Evolutionary conservation across 2,329 filamentous ascomycete species (phyloP), one percentile per base, ranked within the genome.

Genomic region (Fusarium incarnatum): DNA sequence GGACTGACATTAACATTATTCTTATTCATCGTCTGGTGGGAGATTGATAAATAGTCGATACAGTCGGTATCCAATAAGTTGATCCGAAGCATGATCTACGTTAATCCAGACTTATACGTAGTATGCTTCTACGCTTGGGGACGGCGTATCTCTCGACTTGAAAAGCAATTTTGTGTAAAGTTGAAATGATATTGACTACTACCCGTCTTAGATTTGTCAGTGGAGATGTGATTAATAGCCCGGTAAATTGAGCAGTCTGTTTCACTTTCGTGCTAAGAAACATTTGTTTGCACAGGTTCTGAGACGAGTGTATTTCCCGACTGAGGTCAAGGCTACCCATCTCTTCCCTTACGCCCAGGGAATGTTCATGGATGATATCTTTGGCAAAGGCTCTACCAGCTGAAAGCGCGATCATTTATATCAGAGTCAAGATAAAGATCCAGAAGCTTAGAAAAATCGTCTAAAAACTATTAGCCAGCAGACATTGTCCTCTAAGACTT

Each of bases 141-240:
- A n/a, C 4, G 8, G 16, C 34, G 16, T 5, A 10, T 34, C 16
- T 34, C 16, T 37, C 16, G 32, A 11, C 9, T 37, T 37, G 32
- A n/a, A 11, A 11, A 37, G 32, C 9, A 37, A n/a, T 18, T 37
- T 34, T 37, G 32, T n/a, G 32, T 9, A n/a, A 37, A 11, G 16
- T n/a, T 37, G 32, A 37, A n/a, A 37, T 34, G 8, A 18, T 6
- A 37, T 18, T 6, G 16, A 18, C 32, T 11, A 3, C 16, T 37
- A 10, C 1, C 11, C 32, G 8, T 18, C 16, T 37, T n/a, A 18
- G 9, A 9, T 32, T 1, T 16, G 15, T 32, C 30, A 16, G 4
- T 1, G 30, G 4, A 16, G 2, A 5, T 32, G 1, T 32, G 15
- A 5, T 16, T 32, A 15, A 4, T 8, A 5, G 4, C 16, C 4